Base-by-base conservation (phyloP, 2,329 filamentous ascomycete genomes). In the Apiospora malaysiana region DNA sequence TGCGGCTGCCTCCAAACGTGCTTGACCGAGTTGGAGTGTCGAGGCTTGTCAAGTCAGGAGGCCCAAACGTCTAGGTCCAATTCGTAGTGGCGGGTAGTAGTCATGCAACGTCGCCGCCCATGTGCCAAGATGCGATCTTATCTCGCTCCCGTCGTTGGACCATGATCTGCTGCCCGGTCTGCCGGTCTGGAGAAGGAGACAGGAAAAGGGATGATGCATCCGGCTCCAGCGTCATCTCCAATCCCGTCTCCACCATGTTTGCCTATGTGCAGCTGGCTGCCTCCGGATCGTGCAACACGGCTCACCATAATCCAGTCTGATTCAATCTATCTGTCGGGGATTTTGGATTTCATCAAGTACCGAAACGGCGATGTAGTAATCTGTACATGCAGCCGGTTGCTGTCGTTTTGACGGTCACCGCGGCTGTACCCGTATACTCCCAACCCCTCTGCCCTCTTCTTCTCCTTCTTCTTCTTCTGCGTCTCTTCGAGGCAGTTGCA, bases 41-140 rank as follows among this genome's bases (percentile, higher is more conserved):
- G 49, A 56, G n/a, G 2, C 51, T 59, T 37, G 51, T 59, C 51
- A 59, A 59, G 51, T 21, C 51, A 59, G 18, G 51, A 59, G 51
- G 27, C 27, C 51, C 51, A 59, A 59, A 59, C 51, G 51, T 59
- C 32, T 25, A 27, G 51, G 51, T 21, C 27, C 51, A 27, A 59
- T 37, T 59, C 51, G 51, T 21, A 37, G 27, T 37, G 18, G 51
- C 16, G 27, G 51, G 18, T 45, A 16, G 16, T 37, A 59, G 51
- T 59, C 51, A 59, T 59, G 51, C 51, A 59, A 4, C 27, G 2
- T 9, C 8, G 23, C 51, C 49, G 14, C 27, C 8, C 16, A 18
- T 8, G 18, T 56, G 51, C 10, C 51, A 37, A 59, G 51, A 59
- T 59, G 51, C 32, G 25, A 32, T 37, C 27, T 9, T 59, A 37